A percentile compares a stretch with the other conserved stretches of the same genome.
Conservation (phyloP, 2,329 filamentous ascomycete species). For the Berkeleyomyces basicola region DNA sequence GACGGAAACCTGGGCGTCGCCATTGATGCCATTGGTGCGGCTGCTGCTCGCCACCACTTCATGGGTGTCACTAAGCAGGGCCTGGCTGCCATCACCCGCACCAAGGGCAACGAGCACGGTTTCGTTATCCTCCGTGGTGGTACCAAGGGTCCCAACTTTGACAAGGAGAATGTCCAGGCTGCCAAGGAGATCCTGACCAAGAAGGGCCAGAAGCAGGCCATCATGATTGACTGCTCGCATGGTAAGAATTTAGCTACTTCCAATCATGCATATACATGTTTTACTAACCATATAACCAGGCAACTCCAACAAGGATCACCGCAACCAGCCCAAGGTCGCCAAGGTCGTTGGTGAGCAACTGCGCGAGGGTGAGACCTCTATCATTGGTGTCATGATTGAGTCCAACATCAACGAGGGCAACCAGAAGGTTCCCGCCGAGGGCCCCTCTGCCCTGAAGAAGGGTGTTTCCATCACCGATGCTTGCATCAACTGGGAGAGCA, state of each 20-base stretch:
- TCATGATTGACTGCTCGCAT: conserved; percentile 98
- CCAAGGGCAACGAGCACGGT: conserved; percentile 86
- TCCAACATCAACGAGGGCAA: conserved; percentile 87
- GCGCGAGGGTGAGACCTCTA: conserved; percentile 67
- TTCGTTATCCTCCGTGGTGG: conserved; percentile 93
- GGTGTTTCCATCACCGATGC: conserved; percentile 92
- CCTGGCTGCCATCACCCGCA: conserved; percentile 84
- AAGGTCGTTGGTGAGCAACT: conserved; percentile 70
- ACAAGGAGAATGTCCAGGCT: conserved; percentile 63
- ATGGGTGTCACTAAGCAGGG: conserved; percentile 98
- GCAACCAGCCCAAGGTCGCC: conserved; percentile 91
- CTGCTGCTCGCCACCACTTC: conserved; percentile 82
- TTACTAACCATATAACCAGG: conserved; percentile 21
- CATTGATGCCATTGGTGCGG: conserved; percentile 87
- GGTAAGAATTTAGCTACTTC: conserved; percentile 37
- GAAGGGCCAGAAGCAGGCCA: conserved; percentile 71
- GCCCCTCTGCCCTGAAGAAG: conserved; percentile 61
- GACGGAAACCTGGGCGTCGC: conserved; percentile 82
- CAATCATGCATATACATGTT: not conserved
- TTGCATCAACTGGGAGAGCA: conserved; percentile 86
- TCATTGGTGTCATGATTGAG: conserved; percentile 97
- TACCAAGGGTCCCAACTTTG: conserved; percentile 83
- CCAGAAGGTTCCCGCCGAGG: conserved; percentile 76
- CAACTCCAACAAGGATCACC: conserved; percentile 94
- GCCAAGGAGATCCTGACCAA: conserved; percentile 63